A percentile compares a stretch with the other conserved stretches of the same genome.
Conservation (phyloP, 306 rosid species). For the Chamaecrista fasciculata region DNA sequence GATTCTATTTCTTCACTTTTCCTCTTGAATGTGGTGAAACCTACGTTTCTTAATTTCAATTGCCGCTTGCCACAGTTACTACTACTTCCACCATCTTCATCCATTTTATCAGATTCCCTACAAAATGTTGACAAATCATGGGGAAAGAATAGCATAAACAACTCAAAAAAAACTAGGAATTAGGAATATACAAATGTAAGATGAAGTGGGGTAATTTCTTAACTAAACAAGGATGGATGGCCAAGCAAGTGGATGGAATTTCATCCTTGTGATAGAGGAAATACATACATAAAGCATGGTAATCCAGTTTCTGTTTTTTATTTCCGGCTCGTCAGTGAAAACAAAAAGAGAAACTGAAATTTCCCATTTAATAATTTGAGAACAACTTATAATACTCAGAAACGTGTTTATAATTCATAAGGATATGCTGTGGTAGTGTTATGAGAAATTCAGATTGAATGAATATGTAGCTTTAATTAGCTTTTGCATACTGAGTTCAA, state of each 20-base stretch:
- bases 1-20: slow-evolving; percentile 90
- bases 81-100: slow-evolving; percentile 50
- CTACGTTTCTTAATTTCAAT: slow-evolving; percentile 65
- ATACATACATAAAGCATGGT: background rate
- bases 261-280: slow-evolving; percentile 6
- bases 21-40: slow-evolving; percentile 68
- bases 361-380: background rate
- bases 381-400: slow-evolving; percentile 7
- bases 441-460: background rate
- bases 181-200: background rate
- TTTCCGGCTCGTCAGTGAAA: background rate
- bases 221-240: slow-evolving; percentile 3
- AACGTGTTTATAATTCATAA: slow-evolving; percentile 6
- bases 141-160: slow-evolving; percentile 17
- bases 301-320: background rate
- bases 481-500: no score
- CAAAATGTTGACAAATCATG: slow-evolving; percentile 4
- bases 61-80: slow-evolving; percentile 59
- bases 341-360: slow-evolving; percentile 5
- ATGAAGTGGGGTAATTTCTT: background rate
- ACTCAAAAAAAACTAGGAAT: slow-evolving; percentile 8
- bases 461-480: no score
- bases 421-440: background rate
- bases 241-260: background rate
- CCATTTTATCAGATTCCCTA: slow-evolving; percentile 72